A percentile compares a stretch with the other conserved stretches of the same genome.
Conservation (phyloP, 495 filamentous ascomycete genomes). For the Penicillium manginii region DNA sequence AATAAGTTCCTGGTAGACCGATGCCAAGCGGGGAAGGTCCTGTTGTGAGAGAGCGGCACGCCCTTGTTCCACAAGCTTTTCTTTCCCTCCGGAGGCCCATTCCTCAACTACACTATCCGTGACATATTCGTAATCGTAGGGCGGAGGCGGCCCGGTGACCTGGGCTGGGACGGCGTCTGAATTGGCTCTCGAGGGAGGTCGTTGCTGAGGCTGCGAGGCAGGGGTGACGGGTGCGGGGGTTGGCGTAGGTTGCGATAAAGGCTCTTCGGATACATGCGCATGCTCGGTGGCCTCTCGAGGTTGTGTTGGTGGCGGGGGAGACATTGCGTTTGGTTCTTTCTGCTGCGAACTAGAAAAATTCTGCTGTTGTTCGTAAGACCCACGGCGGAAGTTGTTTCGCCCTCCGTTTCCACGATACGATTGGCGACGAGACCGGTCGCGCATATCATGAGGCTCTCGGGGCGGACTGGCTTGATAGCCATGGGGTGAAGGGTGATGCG, state of each 20-base stretch:
- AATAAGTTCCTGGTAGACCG: slow-evolving; percentile 84
- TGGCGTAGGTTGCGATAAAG: slow-evolving; percentile 22
- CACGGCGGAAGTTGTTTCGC: slow-evolving; percentile 40
- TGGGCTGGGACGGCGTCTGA: slow-evolving; percentile 22
- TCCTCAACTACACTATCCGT: slow-evolving; percentile 49
- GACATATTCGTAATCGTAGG: slow-evolving; percentile 62
- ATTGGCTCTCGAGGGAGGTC: slow-evolving; percentile 22
- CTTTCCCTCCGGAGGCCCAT: slow-evolving; percentile 56
- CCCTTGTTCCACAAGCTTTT: slow-evolving; percentile 50
- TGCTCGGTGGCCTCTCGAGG: slow-evolving; percentile 30
- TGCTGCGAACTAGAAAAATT: slow-evolving; percentile 37
- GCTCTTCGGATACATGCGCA: slow-evolving; percentile 30
- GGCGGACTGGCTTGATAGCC: slow-evolving; percentile 38
- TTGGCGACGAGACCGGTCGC: slow-evolving; percentile 47
- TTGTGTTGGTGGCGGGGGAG: slow-evolving; percentile 39
- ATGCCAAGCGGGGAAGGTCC: slow-evolving; percentile 66
- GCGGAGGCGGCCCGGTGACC: slow-evolving; percentile 28
- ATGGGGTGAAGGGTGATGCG: slow-evolving; percentile 48
- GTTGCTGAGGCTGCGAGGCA: slow-evolving; percentile 28
- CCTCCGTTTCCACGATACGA: slow-evolving; percentile 45
- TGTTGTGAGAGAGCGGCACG: slow-evolving; percentile 60
- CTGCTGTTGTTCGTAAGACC: slow-evolving; percentile 31
- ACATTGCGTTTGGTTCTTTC: slow-evolving; percentile 41
- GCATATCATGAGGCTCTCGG: slow-evolving; percentile 48
- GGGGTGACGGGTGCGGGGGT: slow-evolving; percentile 33